phyloP scores from a whole-genome alignment of 148 eudicot species.

The Camellia japonica region DNA sequence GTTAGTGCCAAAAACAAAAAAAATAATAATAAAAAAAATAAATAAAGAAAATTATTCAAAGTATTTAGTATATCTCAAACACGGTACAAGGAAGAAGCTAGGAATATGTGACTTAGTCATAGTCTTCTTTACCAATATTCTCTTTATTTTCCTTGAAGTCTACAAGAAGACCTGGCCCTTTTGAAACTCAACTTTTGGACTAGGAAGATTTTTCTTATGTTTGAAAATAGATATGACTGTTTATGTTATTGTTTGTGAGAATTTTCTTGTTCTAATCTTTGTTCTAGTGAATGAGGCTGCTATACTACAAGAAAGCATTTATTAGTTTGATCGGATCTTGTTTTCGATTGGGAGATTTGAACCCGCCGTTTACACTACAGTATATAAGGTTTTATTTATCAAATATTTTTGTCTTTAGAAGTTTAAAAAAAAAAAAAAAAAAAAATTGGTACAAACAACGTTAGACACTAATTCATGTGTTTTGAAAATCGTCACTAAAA shows the following conservation, averaged over 20 bases:
- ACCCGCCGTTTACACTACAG: not conserved
- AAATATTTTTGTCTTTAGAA: too few relatives aligned
- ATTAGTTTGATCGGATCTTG: too few relatives aligned
- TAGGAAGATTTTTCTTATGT: constrained; percentile 19
- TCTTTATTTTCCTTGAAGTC: constrained; percentile 23
- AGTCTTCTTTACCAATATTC: constrained; percentile 10
- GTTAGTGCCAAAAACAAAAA: constrained; percentile 15
- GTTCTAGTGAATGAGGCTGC: not conserved
- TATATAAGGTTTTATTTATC: too few relatives aligned
- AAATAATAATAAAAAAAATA: not conserved
- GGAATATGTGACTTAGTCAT: constrained; percentile 45
- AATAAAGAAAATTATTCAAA: constrained; percentile 31
- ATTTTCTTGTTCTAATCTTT: not conserved
- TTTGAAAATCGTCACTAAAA: too few relatives aligned
- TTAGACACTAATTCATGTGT: too few relatives aligned
- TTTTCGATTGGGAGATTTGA: not conserved
- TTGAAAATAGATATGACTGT: constrained; percentile 10
- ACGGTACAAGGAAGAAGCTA: constrained; percentile 20
- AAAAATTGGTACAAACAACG: too few relatives aligned
- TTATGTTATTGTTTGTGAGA: too few relatives aligned
- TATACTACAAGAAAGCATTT: not conserved
- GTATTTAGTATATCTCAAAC: constrained; percentile 23
- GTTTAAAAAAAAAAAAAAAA: too few relatives aligned
- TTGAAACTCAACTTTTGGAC: constrained; percentile 22
- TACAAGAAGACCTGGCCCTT: constrained; percentile 35